Evolutionary conservation across 169 alveolate genomes (phyloP).

Genomic region (Cryptosporidium sp.): DNA sequence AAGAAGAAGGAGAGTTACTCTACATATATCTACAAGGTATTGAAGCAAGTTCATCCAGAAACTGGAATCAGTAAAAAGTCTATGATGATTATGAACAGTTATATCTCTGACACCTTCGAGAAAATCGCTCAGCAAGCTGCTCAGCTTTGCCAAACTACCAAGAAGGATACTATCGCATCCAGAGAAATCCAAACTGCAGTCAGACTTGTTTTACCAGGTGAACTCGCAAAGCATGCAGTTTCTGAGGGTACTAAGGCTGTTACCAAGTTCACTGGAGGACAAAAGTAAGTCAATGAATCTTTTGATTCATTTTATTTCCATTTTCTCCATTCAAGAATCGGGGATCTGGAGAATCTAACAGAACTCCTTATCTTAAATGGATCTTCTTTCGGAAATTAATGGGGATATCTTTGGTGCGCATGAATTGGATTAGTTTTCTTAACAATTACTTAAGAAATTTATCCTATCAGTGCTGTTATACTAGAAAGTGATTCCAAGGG

Average conservation of each 20-base stretch:
- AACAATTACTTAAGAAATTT: neutral
- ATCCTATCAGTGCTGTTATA: slow-evolving; percentile 33
- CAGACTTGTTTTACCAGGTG: slow-evolving; percentile 99
- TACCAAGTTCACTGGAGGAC: slow-evolving; percentile 94
- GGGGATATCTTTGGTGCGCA: neutral
- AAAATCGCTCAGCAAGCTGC: slow-evolving; percentile 96
- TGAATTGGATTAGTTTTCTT: neutral
- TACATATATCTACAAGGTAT: slow-evolving; percentile 91
- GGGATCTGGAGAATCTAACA: neutral
- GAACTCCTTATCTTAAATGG: neutral
- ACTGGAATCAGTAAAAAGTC: slow-evolving; percentile 96
- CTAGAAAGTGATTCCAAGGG: slow-evolving; percentile 54
- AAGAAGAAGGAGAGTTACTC: slow-evolving; percentile 81
- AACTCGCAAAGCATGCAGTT: slow-evolving; percentile 99
- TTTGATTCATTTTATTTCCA: neutral
- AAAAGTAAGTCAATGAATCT: slow-evolving; percentile 52
- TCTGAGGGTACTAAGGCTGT: slow-evolving; percentile 99
- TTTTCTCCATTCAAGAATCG: neutral
- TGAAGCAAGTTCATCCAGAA: slow-evolving; percentile 98
- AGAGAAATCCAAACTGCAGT: slow-evolving; percentile 99
- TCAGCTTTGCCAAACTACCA: slow-evolving; percentile 93
- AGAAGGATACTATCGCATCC: slow-evolving; percentile 95
- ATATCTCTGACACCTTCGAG: slow-evolving; percentile 95
- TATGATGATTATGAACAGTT: slow-evolving; percentile 96
- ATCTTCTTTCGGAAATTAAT: neutral